A percentile compares a stretch with the other conserved stretches of the same genome.
phyloP scores from a whole-genome alignment of 2,329 filamentous ascomycete species.

The Calonectria crousiana region DNA sequence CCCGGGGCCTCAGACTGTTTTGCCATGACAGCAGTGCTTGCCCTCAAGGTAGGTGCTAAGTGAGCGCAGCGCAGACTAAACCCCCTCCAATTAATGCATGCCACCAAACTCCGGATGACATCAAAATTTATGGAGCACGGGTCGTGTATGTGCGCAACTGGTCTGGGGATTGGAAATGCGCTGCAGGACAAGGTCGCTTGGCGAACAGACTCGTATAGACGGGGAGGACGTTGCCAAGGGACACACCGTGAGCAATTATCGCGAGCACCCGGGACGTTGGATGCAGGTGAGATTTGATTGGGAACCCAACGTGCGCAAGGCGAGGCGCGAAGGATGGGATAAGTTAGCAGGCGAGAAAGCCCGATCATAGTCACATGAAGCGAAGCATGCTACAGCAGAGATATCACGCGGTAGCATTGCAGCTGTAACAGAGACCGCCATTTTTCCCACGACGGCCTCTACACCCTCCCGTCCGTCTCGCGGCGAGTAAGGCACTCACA shows the following conservation, averaged over 20 bases:
- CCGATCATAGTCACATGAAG: conserved; percentile 18
- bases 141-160: conserved; percentile 8
- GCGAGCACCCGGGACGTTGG: conserved; percentile 3
- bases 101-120: conserved; percentile 7
- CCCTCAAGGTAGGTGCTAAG: conserved; percentile 7
- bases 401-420: conserved; percentile 20
- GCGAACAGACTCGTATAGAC: conserved; percentile 9
- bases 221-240: not conserved
- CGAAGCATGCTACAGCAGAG: not conserved
- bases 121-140: conserved; percentile 4
- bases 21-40: not conserved
- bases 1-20: not conserved
- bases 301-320: conserved; percentile 5
- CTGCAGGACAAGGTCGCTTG: conserved; percentile 7
- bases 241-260: conserved; percentile 1
- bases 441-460: conserved; percentile 7
- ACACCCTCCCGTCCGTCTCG: not conserved
- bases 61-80: not conserved
- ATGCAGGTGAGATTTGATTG: conserved; percentile 12
- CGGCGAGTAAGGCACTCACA: conserved; percentile 12
- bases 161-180: conserved; percentile 5
- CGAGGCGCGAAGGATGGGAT: not conserved
- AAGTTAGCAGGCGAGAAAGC: conserved; percentile 12
- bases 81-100: conserved; percentile 12
- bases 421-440: conserved; percentile 5